phyloP scores from a whole-genome alignment of 2,329 filamentous ascomycete genomes.

The Biscogniauxia sp. region DNA sequence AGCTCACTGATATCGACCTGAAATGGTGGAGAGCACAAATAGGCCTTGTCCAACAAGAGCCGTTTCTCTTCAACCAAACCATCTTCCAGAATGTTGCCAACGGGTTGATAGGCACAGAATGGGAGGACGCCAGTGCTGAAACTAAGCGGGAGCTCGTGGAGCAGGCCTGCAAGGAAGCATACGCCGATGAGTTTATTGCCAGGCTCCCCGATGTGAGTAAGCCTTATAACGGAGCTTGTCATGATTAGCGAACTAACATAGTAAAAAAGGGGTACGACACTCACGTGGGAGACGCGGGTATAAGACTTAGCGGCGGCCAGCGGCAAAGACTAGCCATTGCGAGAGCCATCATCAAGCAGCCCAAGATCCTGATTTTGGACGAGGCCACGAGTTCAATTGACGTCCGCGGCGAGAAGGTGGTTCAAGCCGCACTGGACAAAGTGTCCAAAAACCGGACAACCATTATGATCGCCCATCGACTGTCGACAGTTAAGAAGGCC shows the following conservation, averaged over 20 bases:
- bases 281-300: slow-evolving; percentile 62
- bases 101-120: slow-evolving; percentile 53
- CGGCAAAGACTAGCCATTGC: slow-evolving; percentile 66
- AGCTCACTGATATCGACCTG: slow-evolving; percentile 57
- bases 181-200: slow-evolving; percentile 57
- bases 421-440: slow-evolving; percentile 55
- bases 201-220: slow-evolving; percentile 42
- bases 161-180: slow-evolving; percentile 55
- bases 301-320: slow-evolving; percentile 66
- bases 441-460: slow-evolving; percentile 60
- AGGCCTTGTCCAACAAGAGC: slow-evolving; percentile 66
- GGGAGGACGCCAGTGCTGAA: slow-evolving; percentile 47
- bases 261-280: slow-evolving; percentile 52
- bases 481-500: slow-evolving; percentile 50
- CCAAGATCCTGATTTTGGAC: slow-evolving; percentile 64
- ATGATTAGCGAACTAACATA: neutral
- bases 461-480: slow-evolving; percentile 63
- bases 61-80: slow-evolving; percentile 64
- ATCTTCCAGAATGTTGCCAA: slow-evolving; percentile 62
- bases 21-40: slow-evolving; percentile 63
- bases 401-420: slow-evolving; percentile 44
- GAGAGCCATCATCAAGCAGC: slow-evolving; percentile 61
- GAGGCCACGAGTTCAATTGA: slow-evolving; percentile 62
- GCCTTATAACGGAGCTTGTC: neutral
- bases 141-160: slow-evolving; percentile 47